Evolutionary conservation across 2,329 filamentous ascomycete species (phyloP).

Genomic region (Penicillium sp.): DNA sequence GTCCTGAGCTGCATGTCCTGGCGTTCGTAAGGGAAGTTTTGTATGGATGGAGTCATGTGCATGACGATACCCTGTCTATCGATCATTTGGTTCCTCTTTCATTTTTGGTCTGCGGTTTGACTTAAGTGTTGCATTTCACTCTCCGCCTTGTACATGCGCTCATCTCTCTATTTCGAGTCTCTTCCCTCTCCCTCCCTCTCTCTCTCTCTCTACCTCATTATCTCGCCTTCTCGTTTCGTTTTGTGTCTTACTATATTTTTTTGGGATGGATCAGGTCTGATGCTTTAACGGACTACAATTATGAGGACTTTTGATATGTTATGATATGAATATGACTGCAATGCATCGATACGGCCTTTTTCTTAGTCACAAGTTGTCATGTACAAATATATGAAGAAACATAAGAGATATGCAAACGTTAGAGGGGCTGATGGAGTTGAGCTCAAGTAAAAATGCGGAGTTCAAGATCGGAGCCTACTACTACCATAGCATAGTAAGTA

Average conservation of each 20-base stretch:
- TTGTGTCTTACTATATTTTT: slow-evolving; percentile 27
- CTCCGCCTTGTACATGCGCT: not conserved
- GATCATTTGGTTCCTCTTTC: slow-evolving; percentile 15
- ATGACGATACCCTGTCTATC: slow-evolving; percentile 36
- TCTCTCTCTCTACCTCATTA: not conserved
- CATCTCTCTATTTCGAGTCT: not conserved
- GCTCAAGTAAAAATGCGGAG: not conserved
- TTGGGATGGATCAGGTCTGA: slow-evolving; percentile 14
- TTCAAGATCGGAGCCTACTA: not conserved
- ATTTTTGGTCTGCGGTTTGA: slow-evolving; percentile 18
- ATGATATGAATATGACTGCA: slow-evolving; percentile 17
- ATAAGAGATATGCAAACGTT: not conserved
- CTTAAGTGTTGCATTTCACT: slow-evolving; percentile 11
- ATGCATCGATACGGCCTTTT: slow-evolving; percentile 10
- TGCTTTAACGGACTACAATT: slow-evolving; percentile 12
- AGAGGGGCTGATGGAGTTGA: not conserved
- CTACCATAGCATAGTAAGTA: not conserved
- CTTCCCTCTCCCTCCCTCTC: not conserved
- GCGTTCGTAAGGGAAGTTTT: slow-evolving; percentile 26
- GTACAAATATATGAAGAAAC: not conserved
- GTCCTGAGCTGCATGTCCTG: slow-evolving; percentile 29
- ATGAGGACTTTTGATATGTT: slow-evolving; percentile 9
- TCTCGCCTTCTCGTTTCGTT: slow-evolving; percentile 11
- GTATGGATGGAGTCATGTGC: slow-evolving; percentile 30
- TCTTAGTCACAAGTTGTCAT: not conserved